These are phyloP conservation scores for Hanseniaspora mollemarum DNA, from an alignment of 805 yeast species.

Conservation along the genomic window DNA sequence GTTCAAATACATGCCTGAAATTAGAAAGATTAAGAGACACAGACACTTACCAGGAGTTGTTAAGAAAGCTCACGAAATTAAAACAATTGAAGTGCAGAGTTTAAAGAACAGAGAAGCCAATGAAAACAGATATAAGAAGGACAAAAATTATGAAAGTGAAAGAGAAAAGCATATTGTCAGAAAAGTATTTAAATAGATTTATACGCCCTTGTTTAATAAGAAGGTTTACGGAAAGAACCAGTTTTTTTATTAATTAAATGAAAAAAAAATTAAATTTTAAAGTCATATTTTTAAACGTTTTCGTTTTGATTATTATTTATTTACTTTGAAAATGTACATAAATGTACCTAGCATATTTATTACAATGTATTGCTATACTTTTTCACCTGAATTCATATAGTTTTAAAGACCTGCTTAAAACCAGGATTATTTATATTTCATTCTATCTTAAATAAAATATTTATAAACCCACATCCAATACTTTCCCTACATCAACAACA, in stretches of 20 bases:
- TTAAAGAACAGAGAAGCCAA: slow-evolving; percentile 74
- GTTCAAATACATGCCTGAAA: slow-evolving; percentile 93
- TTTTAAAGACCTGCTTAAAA: slow-evolving; percentile 14
- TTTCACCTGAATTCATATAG: neutral
- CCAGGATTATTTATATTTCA: neutral
- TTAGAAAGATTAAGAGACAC: slow-evolving; percentile 77
- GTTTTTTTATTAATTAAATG: slow-evolving; percentile 13
- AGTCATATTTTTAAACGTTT: too few relatives aligned
- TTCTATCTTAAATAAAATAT: neutral
- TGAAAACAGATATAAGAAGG: slow-evolving; percentile 63
- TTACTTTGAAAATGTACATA: neutral
- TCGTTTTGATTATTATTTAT: too few relatives aligned
- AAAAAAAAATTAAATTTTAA: too few relatives aligned
- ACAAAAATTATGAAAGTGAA: slow-evolving; percentile 52
- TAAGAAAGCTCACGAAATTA: slow-evolving; percentile 82
- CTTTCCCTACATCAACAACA: slow-evolving; percentile 77
- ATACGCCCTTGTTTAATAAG: slow-evolving; percentile 16
- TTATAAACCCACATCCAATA: slow-evolving; percentile 56
- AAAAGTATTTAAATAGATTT: slow-evolving; percentile 51
- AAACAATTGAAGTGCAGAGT: slow-evolving; percentile 58
- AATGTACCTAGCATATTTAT: neutral
- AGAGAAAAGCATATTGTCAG: slow-evolving; percentile 81
- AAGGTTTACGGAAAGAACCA: slow-evolving; percentile 15
- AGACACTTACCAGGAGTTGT: slow-evolving; percentile 81
- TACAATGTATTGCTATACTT: neutral